Base-by-base conservation (phyloP, 345 rosid species). In the Melaleuca quinquenervia region DNA sequence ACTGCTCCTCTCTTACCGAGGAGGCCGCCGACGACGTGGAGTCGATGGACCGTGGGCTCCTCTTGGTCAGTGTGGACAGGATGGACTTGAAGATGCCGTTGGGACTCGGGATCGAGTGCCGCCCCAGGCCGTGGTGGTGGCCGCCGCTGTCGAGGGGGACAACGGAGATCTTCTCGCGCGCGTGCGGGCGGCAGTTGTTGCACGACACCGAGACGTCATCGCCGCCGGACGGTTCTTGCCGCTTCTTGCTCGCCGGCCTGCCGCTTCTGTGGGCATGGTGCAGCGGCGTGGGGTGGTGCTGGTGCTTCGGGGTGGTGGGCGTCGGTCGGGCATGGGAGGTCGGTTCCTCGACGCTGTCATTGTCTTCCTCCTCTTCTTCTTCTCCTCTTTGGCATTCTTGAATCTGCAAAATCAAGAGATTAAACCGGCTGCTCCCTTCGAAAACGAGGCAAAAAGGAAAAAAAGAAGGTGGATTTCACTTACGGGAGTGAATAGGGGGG, bases 111-210 rank as follows among this genome's bases (percentile, higher is more conserved):
- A 94, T 91, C 88, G 90, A 92, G 84, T 85, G 76, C 26, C 41
- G 50, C 2, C 88, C 89, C 82, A 90, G 92, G 88, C 53, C 82
- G 70, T 82, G 87, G 84, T 49, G 83, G 48, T 70, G 78, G 48
- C 48, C 48, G 26, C 78, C 26, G 84, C 90, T 92, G 88, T 97
- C 98, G 51, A 95, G 87, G 83, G 99, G 98, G 32, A 94, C 97
- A 24, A 96, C 94, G 2, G 98, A 94, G 89, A 97, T 91, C 89
- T 94, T 96, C 83, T 94, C 97, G 9, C 97, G 91, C 29, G 95
- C 70, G 82, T 91, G 90, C 16, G 99, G 99, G 7, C 98, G 92
- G 88, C 99, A 97, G 84, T 93, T 94, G 93, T 93, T 93, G 91
- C 98, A 96, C n/a, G 98, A 94, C 83, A 97, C 93, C 1, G 97